Evolutionary conservation across 441 rosid species (phyloP).

Genomic region (Flueggea neowawraea): DNA sequence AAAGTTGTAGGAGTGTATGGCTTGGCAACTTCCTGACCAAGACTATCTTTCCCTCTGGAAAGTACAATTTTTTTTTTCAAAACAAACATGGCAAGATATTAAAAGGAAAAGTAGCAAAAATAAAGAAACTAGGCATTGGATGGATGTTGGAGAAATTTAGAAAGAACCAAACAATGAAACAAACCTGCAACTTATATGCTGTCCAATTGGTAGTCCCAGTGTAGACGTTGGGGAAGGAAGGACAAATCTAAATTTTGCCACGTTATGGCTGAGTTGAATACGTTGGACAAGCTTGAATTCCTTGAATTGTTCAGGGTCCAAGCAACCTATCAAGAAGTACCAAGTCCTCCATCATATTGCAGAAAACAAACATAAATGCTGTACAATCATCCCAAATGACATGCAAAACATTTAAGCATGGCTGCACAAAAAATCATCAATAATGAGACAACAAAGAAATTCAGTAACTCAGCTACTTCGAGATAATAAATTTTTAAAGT

Average conservation of each 20-base stretch:
- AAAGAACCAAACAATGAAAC: constrained; percentile 3
- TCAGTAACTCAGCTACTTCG: not conserved
- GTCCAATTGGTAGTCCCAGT: constrained; percentile 51
- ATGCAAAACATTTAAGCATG: not conserved
- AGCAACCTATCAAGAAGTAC: constrained; percentile 29
- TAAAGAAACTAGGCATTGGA: not conserved
- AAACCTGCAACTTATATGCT: constrained; percentile 52
- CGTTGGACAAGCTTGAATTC: constrained; percentile 44
- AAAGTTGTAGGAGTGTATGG: constrained; percentile 91
- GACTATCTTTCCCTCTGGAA: constrained; percentile 73
- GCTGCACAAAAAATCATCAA: not conserved
- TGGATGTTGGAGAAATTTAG: not conserved
- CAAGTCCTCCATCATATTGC: not conserved
- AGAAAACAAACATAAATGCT: not conserved
- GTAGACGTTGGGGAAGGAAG: constrained; percentile 43
- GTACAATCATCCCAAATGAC: not conserved
- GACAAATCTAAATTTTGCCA: constrained; percentile 42
- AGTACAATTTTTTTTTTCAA: not conserved
- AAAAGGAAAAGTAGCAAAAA: constrained; percentile 25
- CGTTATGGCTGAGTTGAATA: constrained; percentile 43
- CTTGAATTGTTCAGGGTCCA: constrained; percentile 44
- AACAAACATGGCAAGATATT: not conserved
- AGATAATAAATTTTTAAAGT: not conserved
- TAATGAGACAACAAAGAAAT: not conserved
- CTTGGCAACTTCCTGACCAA: constrained; percentile 79